Percentiles rank a stretch among this genome's conserved stretches.
Conservation (phyloP, 257 asterid genomes). For the Solanum ossicruentum region DNA sequence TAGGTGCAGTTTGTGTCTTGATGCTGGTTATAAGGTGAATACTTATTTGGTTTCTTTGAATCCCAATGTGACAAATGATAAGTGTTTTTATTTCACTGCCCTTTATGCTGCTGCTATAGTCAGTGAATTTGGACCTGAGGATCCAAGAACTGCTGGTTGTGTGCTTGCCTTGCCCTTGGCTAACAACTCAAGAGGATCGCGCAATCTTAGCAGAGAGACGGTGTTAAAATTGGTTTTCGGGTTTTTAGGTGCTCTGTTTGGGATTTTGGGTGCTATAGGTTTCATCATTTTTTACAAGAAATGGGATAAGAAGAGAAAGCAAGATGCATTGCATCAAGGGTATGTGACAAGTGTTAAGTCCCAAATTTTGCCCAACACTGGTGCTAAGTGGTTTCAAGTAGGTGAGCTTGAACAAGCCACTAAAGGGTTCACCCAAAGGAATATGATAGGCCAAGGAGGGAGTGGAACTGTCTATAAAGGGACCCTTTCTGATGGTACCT, state of each 20-base stretch:
- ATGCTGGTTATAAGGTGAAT: conserved; percentile 40
- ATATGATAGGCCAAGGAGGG: conserved; percentile 44
- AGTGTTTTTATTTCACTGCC: conserved; percentile 36
- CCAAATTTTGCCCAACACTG: conserved; percentile 27
- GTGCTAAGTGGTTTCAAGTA: conserved; percentile 43
- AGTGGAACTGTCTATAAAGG: conserved; percentile 43
- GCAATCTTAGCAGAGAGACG: neutral
- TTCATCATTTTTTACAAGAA: conserved; percentile 13
- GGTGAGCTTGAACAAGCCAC: conserved; percentile 42
- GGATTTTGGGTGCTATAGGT: conserved; percentile 5
- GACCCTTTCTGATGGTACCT: conserved; percentile 26
- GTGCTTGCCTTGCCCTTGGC: conserved; percentile 34
- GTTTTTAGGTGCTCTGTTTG: conserved; percentile 23
- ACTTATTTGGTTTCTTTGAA: conserved; percentile 25
- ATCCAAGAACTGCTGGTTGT: conserved; percentile 37
- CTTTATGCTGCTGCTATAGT: conserved; percentile 45
- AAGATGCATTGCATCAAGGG: conserved; percentile 17
- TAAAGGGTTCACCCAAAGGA: conserved; percentile 27
- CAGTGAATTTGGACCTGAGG: conserved; percentile 37
- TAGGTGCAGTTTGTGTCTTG: conserved; percentile 35
- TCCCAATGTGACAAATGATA: conserved; percentile 21
- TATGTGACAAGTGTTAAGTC: conserved; percentile 30
- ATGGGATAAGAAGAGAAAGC: conserved; percentile 19
- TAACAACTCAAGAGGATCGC: neutral
- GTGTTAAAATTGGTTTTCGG: conserved; percentile 18